Base-by-base conservation (phyloP, 345 rosid species). In the Gossypium sturtianum region DNA sequence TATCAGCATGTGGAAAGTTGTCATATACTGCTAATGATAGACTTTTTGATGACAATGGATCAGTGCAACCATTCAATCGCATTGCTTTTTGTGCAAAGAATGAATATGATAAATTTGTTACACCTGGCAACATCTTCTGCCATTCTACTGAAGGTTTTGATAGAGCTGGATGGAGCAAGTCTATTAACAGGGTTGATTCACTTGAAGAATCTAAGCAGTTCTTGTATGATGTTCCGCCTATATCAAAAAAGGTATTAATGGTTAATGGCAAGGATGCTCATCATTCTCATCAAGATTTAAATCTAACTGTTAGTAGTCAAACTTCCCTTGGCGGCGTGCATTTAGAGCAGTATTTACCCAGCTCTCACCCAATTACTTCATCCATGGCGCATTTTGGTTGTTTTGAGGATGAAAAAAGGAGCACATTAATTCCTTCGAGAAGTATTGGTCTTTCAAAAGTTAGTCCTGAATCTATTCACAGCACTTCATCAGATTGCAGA, bases 381-480 rank as follows among this genome's bases (percentile, higher is more conserved):
- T 82, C 54, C 73, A 76, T 38, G 82, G 76, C 67, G 56, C 82
- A 75, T 62, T 23, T 73, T 20, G 81, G 76, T 67, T 74, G 72
- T 71, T 71, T 48, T 56, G 80, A 59, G 59, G 83, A 82, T 70
- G 88, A 81, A 74, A 74, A 78, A 59, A 82, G 76, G 34, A 61
- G 63, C 71, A 83, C 78, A 65, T 66, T 75, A 57, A 69, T 80
- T 80, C 83, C 75, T 64, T 81, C 74, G 2, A 74, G 72, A 82
- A 80, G 75, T 79, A 64, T 74, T 58, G 78, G 72, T 67, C 67
- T 86, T 69, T 85, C 90, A 72, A 86, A 88, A 49, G 76, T 80
- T 72, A 86, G 89, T 75, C 81, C 89, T 17, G 97, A 92, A 80
- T 92, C 94, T 70, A 80, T 84, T 76, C 92, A 89, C 74, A 89